Evolutionary conservation across 2,329 filamentous ascomycete genomes (phyloP), one percentile per base, ranked within the genome.

Genomic region (Clarireedia sp.): DNA sequence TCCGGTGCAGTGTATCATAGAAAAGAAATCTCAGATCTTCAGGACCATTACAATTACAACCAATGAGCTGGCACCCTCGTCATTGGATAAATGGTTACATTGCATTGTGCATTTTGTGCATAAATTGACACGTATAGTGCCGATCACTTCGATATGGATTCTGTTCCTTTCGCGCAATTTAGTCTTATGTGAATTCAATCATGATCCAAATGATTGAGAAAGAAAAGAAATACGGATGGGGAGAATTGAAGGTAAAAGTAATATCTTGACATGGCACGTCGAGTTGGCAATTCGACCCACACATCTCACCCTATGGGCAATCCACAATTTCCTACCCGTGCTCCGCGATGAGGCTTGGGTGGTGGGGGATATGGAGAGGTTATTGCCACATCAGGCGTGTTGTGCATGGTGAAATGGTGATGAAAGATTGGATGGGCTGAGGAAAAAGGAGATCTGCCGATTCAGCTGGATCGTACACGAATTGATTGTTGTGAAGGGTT

Each of bases 61-160:
- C 50, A 48, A 48, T 53, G 41, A 53, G 50, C 50, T 53, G 41
- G 50, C 50, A 53, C 26, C 24, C 29, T 33, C 12, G 29, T 33
- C 29, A 33, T 33, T 33, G 29, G 29, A 33, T 33, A 33, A 5
- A 12, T 33, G 29, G n/a, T 47, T 47, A 21, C 50, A 53, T 5
- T 48, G 50, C 50, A 53, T 53, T 33, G 29, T 33, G 29, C 29
- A 48, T 48, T 36, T 48, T 48, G 26, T 53, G 50, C 50, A 47
- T 53, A 48, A 53, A 21, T 53, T 53, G 50, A 53, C 50, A 53
- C 41, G 50, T 53, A 53, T 17, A 38, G 6, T 47, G 50, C 37
- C 17, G 41, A 53, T 53, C 41, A 47, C 19, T 16, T 5, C n/a
- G 12, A 53, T 19, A 47, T 21, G 36, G 26, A 47, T 19, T 16